phyloP scores from a whole-genome alignment of 148 eudicot genomes.

The Agrostemma githago region DNA sequence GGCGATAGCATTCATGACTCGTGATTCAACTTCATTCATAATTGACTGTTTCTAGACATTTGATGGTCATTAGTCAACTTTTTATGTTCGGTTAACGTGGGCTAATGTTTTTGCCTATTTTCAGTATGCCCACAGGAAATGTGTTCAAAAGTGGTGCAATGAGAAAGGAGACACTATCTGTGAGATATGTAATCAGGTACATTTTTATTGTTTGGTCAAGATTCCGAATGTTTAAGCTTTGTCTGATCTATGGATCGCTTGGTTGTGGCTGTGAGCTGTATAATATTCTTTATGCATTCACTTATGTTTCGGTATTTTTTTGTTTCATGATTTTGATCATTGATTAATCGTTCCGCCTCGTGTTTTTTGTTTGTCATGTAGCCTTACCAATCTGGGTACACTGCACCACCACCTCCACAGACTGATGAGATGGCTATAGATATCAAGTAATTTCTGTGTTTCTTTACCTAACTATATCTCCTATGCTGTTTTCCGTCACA shows the following conservation, averaged over 20 bases:
- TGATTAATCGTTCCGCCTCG: slow-evolving; percentile 10
- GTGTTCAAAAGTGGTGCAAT: slow-evolving; percentile 81
- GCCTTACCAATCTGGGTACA: slow-evolving; percentile 78
- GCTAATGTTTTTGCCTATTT: slow-evolving; percentile 19
- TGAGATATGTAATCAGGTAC: slow-evolving; percentile 89
- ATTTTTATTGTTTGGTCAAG: slow-evolving; percentile 5
- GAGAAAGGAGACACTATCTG: slow-evolving; percentile 81
- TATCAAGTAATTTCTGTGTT: slow-evolving; percentile 46
- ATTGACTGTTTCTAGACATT: neutral
- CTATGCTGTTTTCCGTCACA: neutral
- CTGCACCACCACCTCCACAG: slow-evolving; percentile 63
- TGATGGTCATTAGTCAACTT: neutral
- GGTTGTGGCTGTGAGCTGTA: neutral
- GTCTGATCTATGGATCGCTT: neutral
- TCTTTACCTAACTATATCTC: neutral
- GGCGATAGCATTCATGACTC: neutral
- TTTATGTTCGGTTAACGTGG: neutral
- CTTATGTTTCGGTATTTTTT: neutral
- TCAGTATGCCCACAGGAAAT: slow-evolving; percentile 87
- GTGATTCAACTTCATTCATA: neutral
- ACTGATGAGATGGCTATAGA: slow-evolving; percentile 64
- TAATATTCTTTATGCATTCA: neutral
- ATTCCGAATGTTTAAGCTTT: slow-evolving; percentile 1
- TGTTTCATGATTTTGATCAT: neutral
- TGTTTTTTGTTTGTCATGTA: slow-evolving; percentile 25